Conservation (phyloP, 1,139 yeast genomes). For the Yamadazyma diospyri region DNA sequence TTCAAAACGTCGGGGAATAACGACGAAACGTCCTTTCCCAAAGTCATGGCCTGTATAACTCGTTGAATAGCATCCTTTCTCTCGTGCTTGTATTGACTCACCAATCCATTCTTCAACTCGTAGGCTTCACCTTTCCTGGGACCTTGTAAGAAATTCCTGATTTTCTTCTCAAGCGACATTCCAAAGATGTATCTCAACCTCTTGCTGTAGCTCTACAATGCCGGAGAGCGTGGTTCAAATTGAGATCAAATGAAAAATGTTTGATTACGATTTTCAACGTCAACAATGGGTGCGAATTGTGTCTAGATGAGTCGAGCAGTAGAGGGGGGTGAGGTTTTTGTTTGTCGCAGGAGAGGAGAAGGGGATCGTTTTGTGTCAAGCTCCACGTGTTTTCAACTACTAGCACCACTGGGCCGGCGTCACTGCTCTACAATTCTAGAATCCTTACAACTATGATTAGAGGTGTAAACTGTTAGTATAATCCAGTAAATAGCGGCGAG, state of each 20-base stretch:
- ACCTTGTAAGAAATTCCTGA: conserved; percentile 42
- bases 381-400: too few species aligned
- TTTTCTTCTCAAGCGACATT: conserved; percentile 45
- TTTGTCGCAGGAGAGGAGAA: too few species aligned
- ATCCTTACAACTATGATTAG: too few species aligned
- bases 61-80: conserved; percentile 95
- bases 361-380: too few species aligned
- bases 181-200: too few species aligned
- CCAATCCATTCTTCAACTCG: conserved; percentile 85
- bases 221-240: too few species aligned
- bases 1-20: conserved; percentile 94
- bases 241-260: conserved; percentile 1
- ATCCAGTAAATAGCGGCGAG: too few species aligned
- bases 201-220: too few species aligned
- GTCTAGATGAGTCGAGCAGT: neutral
- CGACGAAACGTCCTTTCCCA: conserved; percentile 96
- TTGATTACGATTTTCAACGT: conserved; percentile 1
- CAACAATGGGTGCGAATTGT: neutral
- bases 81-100: conserved; percentile 91
- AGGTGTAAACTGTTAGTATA: too few species aligned
- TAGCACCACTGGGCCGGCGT: too few species aligned
- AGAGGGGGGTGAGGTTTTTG: too few species aligned
- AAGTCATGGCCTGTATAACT: conserved; percentile 97
- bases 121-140: conserved; percentile 72
- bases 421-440: too few species aligned